These are phyloP conservation scores for Metschnikowia santaceciliae DNA, from an alignment of 805 yeast genomes.

Conservation along the genomic window DNA sequence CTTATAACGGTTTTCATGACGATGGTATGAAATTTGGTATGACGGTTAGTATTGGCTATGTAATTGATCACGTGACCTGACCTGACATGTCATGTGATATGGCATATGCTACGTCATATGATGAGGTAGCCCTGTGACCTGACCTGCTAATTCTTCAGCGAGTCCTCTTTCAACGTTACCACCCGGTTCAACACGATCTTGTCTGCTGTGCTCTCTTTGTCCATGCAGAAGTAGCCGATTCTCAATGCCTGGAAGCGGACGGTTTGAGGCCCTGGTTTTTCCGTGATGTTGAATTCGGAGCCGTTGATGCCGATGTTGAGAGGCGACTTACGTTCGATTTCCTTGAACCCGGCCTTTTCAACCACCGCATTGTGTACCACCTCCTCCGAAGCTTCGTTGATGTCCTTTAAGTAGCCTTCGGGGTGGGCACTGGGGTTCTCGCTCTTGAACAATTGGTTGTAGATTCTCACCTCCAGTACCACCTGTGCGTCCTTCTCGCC, in stretches of 20 bases:
- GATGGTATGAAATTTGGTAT: no score
- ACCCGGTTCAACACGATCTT: constrained; percentile 79
- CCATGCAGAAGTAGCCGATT: constrained; percentile 93
- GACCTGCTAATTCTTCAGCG: constrained; percentile 36
- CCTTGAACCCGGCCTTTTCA: constrained; percentile 66
- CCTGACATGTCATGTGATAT: no score
- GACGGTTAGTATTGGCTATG: no score
- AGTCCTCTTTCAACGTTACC: constrained; percentile 87
- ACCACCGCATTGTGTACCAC: constrained; percentile 62
- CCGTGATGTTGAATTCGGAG: constrained; percentile 68
- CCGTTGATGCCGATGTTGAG: constrained; percentile 60
- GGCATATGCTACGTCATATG: no score
- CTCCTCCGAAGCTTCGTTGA: constrained; percentile 75
- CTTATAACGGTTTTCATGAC: no score
- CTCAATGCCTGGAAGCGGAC: constrained; percentile 97
- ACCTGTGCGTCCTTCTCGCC: constrained; percentile 60
- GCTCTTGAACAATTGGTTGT: constrained; percentile 81
- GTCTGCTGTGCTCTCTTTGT: constrained; percentile 60
- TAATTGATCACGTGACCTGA: no score
- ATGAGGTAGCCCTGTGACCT: no score
- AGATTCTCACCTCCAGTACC: constrained; percentile 75
- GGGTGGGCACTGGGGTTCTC: constrained; percentile 90
- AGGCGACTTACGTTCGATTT: constrained; percentile 68
- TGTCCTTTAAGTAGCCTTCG: constrained; percentile 81
- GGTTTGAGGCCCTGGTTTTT: constrained; percentile 29